Evolutionary conservation across 148 eudicot species (phyloP).

Genomic region (Dysphania ambrosioides): DNA sequence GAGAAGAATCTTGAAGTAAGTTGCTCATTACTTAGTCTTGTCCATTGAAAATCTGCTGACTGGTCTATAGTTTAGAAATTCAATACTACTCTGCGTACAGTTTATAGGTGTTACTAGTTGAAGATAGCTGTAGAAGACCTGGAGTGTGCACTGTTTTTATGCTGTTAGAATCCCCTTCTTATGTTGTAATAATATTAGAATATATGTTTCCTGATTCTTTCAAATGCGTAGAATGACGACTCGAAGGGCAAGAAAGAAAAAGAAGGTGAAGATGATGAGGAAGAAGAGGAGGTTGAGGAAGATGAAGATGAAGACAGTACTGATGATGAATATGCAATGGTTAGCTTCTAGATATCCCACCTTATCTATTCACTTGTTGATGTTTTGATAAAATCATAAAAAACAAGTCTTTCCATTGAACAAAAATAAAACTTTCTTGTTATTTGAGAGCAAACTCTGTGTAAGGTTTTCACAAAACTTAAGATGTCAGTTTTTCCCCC

Average conservation of each 20-base stretch:
- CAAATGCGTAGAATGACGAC: slow-evolving; percentile 17
- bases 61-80: neutral
- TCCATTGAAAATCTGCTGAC: neutral
- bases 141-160: neutral
- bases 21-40: neutral
- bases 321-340: slow-evolving; percentile 22
- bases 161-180: neutral
- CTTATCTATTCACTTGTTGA: neutral
- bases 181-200: neutral
- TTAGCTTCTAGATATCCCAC: neutral
- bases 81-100: neutral
- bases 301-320: slow-evolving; percentile 14
- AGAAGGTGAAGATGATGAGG: slow-evolving; percentile 29
- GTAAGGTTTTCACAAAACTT: neutral
- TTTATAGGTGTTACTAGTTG: neutral
- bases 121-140: neutral
- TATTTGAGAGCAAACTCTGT: neutral
- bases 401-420: neutral
- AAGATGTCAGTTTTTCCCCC: neutral
- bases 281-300: slow-evolving; percentile 27
- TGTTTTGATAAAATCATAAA: neutral
- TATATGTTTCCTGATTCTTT: neutral
- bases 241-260: slow-evolving; percentile 7
- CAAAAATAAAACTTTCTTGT: neutral
- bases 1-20: slow-evolving; percentile 29